Conservation (phyloP, 179 eudicot genomes). For the Gypsophila paniculata region DNA sequence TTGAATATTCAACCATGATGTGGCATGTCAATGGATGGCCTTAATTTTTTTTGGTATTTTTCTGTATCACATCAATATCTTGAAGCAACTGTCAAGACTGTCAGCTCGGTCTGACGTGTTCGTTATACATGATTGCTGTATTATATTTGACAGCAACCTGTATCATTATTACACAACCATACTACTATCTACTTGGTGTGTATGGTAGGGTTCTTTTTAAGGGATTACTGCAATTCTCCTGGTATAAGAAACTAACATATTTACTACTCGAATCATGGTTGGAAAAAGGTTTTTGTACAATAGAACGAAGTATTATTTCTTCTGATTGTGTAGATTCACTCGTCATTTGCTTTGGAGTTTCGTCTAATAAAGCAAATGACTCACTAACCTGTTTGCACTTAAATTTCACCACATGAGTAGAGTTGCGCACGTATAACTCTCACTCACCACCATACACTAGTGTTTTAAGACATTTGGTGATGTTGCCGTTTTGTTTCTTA, state of each 20-base stretch:
- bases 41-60: conserved; percentile 1
- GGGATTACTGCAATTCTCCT: neutral
- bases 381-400: neutral
- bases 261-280: neutral
- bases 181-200: too few species aligned
- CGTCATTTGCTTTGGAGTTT: neutral
- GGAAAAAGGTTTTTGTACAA: neutral
- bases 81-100: neutral
- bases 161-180: too few species aligned
- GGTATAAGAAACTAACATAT: neutral
- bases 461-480: neutral
- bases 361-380: neutral
- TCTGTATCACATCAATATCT: conserved; percentile 1
- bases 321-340: neutral
- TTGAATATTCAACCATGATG: conserved; percentile 7
- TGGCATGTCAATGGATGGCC: conserved; percentile 10
- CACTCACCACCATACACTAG: too few species aligned
- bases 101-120: neutral
- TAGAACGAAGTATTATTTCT: neutral
- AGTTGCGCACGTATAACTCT: too few species aligned
- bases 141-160: too few species aligned
- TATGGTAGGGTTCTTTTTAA: neutral
- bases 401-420: too few species aligned
- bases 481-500: neutral
- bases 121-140: conserved; percentile 9